Percentiles rank a stretch among this genome's conserved stretches.
Evolutionary conservation across 108 stramenopile genomes (phyloP).

Genomic region (Hondaea fermentalgiana): DNA sequence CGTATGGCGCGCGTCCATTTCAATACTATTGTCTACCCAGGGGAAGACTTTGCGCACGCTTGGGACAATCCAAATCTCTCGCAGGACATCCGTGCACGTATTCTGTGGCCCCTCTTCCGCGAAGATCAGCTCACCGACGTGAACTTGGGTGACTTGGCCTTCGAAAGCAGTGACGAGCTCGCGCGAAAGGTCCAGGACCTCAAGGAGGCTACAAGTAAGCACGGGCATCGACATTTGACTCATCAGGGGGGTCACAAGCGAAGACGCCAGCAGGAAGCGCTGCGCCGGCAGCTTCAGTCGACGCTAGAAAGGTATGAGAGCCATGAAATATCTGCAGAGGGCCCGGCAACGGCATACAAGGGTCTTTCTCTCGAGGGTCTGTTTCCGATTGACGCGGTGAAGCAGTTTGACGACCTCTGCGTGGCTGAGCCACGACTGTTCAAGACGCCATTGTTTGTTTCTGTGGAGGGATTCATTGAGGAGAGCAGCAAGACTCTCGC

Average conservation of each 20-base stretch:
- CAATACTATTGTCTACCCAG: not conserved
- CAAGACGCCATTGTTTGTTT: not conserved
- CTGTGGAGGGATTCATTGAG: not conserved
- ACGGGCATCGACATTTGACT: too few species aligned
- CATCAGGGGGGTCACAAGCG: too few species aligned
- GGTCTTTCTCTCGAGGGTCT: not conserved
- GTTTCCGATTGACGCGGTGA: not conserved
- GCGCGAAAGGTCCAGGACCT: too few species aligned
- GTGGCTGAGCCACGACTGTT: not conserved
- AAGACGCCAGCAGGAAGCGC: not conserved
- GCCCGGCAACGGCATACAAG: not conserved
- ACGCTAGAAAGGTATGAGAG: too few species aligned
- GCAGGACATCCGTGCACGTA: not conserved
- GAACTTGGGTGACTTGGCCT: not conserved
- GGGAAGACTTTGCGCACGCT: not conserved
- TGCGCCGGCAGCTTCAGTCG: not conserved
- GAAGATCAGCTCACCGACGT: not conserved
- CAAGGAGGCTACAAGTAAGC: too few species aligned
- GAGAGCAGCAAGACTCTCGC: not conserved
- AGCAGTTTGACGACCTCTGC: not conserved
- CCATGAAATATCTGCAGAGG: not conserved
- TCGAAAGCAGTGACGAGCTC: not conserved
- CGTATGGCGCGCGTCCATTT: not conserved
- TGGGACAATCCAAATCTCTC: not conserved
- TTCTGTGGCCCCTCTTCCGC: not conserved